Base-by-base conservation (phyloP, 2,329 filamentous ascomycete species). In the Diplodia seriata region DNA sequence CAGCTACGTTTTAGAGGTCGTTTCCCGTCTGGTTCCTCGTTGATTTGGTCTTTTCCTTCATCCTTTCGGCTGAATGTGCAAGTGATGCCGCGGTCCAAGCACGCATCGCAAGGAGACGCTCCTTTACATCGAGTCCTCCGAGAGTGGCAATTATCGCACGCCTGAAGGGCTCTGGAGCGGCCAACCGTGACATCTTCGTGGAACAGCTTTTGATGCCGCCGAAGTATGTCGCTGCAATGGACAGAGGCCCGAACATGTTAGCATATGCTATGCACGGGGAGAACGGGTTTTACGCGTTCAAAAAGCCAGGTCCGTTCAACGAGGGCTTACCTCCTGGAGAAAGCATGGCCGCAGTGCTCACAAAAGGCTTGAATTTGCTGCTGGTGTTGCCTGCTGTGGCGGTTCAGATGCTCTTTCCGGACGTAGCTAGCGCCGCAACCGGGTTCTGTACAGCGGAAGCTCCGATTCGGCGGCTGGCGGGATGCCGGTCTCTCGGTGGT, bases 361-460 rank as follows among this genome's bases (percentile, higher is more conserved):
- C 56, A 61, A n/a, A 47, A 26, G 9, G 20, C 38, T 43, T 29
- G 36, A 9, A 18, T 9, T 29, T 29, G 6, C 18, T 49, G 15
- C 20, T 47, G 23, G 29, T 62, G 57, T n/a, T 62, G 57, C 14
- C n/a, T 49, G 20, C 38, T 7, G 26, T 62, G 57, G 26, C 57
- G 57, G 15, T 62, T 47, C 20, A 49, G 23, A 31, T 62, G 40
- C 57, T 62, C 57, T 26, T 49, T 43, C 12, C 57, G 40, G 14
- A 49, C 12, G 57, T 62, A 62, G 38, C 40, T 62, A 38, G 57
- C 57, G 26, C 31, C 26, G n/a, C 57, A 62, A 14, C 57, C 26
- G 38, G 57, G 57, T 15, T 40, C 23, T 18, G 57, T 23, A 26
- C 57, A 62, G 40, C n/a, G 23, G 8, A 62, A 62, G n/a, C 18